Evolutionary conservation across 2,329 filamentous ascomycete genomes (phyloP), one percentile per base, ranked within the genome.

Genomic region (Westerdykella sp.): DNA sequence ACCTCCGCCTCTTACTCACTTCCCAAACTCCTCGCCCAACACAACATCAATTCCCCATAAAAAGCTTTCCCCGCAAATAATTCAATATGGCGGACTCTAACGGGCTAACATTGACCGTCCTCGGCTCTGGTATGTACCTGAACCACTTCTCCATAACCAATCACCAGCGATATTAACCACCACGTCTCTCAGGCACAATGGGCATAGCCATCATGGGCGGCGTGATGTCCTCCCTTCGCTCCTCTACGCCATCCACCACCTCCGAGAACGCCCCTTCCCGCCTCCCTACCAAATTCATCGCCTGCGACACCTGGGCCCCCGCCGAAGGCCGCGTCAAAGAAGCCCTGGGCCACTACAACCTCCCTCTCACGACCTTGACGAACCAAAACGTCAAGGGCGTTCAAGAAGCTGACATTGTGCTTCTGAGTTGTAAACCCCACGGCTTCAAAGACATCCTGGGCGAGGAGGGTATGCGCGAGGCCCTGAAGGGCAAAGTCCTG

Each of bases 191-290:
- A 89, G 85, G 87, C 52, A 90, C 83, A 41, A 86, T 95, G 80
- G 88, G 88, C 46, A 86, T 87, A 47, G 87, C 87, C 45, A 90
- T 95, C 54, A 78, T 94, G 44, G 82, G 79, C 42, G 88, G 87
- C 50, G 84, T 95, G 60, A 78, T 94, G 54, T 74, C 79, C 47
- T 86, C 85, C 10, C 76, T 93, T 36, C 45, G 45, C 49, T 58
- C 49, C 41, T 49, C 62, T 16, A 56, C 75, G 67, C 52, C 69
- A 72, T 38, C 72, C 71, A 59, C 67, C 60, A 40, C 70, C 66
- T 51, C 57, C 44, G 65, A 66, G 34, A 63, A 62, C 9, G 42
- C 34, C 6, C 79, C 81, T 12, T 54, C 71, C 7, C 73, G 76
- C 42, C 76, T 87, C 30, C 87, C 88, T 6, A 79, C 79, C 10